Evolutionary conservation across 2,329 filamentous ascomycete genomes (phyloP).

Genomic region (Talaromyces sp.): DNA sequence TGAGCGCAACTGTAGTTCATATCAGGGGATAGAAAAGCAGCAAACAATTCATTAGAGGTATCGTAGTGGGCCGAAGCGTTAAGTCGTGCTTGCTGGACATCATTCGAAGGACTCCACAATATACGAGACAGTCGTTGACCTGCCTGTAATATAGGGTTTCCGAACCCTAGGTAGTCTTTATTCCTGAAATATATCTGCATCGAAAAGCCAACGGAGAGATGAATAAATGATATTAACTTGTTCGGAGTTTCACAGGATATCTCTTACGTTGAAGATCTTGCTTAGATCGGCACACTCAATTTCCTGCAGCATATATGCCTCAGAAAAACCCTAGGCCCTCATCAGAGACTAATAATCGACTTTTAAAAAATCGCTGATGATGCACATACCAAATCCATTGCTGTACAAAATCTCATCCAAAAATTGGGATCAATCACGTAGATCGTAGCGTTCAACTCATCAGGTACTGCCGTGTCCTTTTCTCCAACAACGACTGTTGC

Average conservation of each 20-base stretch:
- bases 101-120: conserved; percentile 55
- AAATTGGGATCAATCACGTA: conserved; percentile 7
- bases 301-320: conserved; percentile 69
- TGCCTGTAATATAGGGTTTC: conserved; percentile 12
- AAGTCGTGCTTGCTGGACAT: conserved; percentile 53
- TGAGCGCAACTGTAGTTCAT: conserved; percentile 52
- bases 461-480: not conserved
- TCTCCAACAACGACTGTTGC: not conserved
- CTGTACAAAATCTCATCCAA: conserved; percentile 4
- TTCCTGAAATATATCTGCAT: conserved; percentile 65
- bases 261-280: conserved; percentile 58
- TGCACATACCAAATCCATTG: conserved; percentile 1
- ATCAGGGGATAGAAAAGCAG: conserved; percentile 23
- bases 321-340: conserved; percentile 56
- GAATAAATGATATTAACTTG: not conserved
- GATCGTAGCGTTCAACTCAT: not conserved
- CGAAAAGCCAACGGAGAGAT: not conserved
- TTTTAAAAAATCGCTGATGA: not conserved
- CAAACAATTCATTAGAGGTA: conserved; percentile 42
- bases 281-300: conserved; percentile 62
- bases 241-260: not conserved
- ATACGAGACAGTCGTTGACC: conserved; percentile 26
- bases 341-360: not conserved
- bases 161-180: conserved; percentile 38
- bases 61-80: conserved; percentile 72